Base-by-base conservation (phyloP, 345 rosid species). In the Kandelia obovata region DNA sequence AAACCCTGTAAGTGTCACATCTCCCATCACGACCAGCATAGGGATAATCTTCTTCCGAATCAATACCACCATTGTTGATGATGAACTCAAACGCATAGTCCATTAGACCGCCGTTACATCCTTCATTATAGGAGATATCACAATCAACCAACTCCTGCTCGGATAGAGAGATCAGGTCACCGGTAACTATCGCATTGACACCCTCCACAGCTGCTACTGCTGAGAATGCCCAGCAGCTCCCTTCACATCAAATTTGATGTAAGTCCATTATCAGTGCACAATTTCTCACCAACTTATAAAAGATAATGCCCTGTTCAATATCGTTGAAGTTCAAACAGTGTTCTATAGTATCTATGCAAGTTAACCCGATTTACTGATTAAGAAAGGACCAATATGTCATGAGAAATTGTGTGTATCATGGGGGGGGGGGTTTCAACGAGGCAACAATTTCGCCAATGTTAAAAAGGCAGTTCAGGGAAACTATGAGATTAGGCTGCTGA, bases 201-300 rank as follows among this genome's bases (percentile, higher is more conserved):
- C 99, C 99, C 73, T 95, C 99, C 77, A 95, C 97, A 0, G 96
- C 89, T 27, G 92, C 96, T 60, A 95, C 75, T 0, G 97, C 76
- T 31, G 99, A 88, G 71, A 95, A 95, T 0, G 99, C 99, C 99
- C 99, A 95, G 85, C 99, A 95, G 65, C 96, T 88, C 88, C 99
- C 99, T 67, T 56, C 27, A 32, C 0, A 43, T 43, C 49, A 43
- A 43, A 43, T 43, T 43, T 11, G 49, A 13, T 43, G 17, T 15
- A 3, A 43, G 49, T 43, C 49, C 1, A 43, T 43, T 43, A 39
- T 39, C 47, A 39, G 47, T 39, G 47, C 47, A 10, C 4, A 11
- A 39, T 39, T 9, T 39, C 47, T 39, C 16, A 39, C 47, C 47
- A 39, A 39, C 47, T 11, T 39, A 39, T 39, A 39, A 39, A 2